Percentiles rank a stretch among this genome's conserved stretches.
Evolutionary conservation across 2,329 filamentous ascomycete genomes (phyloP).

Genomic region (Fusarium virguliforme): DNA sequence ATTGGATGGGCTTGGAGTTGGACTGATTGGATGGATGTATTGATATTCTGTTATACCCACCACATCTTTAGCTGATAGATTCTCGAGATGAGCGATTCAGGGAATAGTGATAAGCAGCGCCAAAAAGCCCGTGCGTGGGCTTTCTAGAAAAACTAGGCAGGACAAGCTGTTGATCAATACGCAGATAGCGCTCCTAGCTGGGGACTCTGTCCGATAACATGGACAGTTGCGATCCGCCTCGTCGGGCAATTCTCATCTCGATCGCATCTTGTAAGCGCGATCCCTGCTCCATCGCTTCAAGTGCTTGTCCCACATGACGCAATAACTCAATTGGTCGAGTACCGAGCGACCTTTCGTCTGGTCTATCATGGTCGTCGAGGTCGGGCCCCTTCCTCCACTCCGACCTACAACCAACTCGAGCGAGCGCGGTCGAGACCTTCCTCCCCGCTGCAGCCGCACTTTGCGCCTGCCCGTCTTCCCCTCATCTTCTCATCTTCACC

Average conservation of each 20-base stretch:
- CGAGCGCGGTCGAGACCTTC: slow-evolving; percentile 19
- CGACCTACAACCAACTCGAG: slow-evolving; percentile 13
- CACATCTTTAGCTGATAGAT: slow-evolving; percentile 2
- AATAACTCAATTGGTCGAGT: slow-evolving; percentile 14
- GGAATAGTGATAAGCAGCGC: slow-evolving; percentile 6
- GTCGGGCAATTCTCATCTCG: slow-evolving; percentile 36
- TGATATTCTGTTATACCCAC: background rate
- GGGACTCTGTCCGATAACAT: slow-evolving; percentile 5
- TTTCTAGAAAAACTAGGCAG: background rate
- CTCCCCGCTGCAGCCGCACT: slow-evolving; percentile 4
- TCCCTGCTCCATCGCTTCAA: slow-evolving; percentile 8
- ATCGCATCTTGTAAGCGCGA: slow-evolving; percentile 26
- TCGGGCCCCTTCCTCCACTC: slow-evolving; percentile 34
- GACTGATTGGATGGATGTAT: slow-evolving; percentile 4
- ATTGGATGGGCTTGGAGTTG: slow-evolving; percentile 8
- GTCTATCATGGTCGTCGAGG: background rate
- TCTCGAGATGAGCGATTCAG: background rate
- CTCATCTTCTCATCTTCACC: slow-evolving; percentile 10
- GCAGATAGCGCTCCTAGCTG: background rate
- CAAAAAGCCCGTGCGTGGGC: background rate
- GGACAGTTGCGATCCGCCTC: slow-evolving; percentile 15
- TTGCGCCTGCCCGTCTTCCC: slow-evolving; percentile 9
- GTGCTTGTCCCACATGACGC: slow-evolving; percentile 21
- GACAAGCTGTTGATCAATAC: slow-evolving; percentile 1
- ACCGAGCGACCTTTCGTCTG: slow-evolving; percentile 16